Evolutionary conservation across 140 eudicot genomes (phyloP).

Genomic region (Stevia rebaudiana): DNA sequence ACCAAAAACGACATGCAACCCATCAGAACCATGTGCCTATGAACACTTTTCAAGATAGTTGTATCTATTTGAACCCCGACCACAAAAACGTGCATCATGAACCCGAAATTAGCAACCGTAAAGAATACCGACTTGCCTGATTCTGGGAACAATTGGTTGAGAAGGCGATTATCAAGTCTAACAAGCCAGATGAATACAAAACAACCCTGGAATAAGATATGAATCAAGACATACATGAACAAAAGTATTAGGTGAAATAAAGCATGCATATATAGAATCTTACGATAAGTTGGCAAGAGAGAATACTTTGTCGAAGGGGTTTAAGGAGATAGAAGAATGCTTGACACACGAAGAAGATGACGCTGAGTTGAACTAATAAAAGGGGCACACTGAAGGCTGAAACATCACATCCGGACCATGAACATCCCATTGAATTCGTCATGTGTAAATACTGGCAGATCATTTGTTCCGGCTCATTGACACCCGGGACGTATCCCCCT

Average conservation of each 20-base stretch:
- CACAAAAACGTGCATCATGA: constrained; percentile 46
- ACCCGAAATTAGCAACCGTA: constrained; percentile 45
- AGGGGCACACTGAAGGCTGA: constrained; percentile 34
- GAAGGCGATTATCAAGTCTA: not conserved
- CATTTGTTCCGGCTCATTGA: constrained; percentile 26
- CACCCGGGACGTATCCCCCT: constrained; percentile 32
- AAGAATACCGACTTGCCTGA: constrained; percentile 38
- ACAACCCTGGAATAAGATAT: constrained; percentile 37
- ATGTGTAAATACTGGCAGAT: constrained; percentile 41
- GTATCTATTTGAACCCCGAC: constrained; percentile 52
- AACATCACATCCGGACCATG: constrained; percentile 41
- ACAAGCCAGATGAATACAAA: constrained; percentile 28
- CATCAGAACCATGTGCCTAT: constrained; percentile 29
- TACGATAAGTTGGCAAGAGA: constrained; percentile 59
- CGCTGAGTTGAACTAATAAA: constrained; percentile 30
- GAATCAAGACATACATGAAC: constrained; percentile 13
- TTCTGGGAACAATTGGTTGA: constrained; percentile 38
- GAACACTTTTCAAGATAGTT: constrained; percentile 19
- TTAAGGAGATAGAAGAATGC: constrained; percentile 27
- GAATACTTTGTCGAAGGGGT: constrained; percentile 50
- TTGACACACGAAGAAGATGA: constrained; percentile 34
- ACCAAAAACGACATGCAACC: constrained; percentile 34
- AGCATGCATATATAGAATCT: constrained; percentile 18
- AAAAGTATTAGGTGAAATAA: not conserved
- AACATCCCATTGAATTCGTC: constrained; percentile 23